A percentile compares a stretch with the other conserved stretches of the same genome.
These are phyloP conservation scores for Penicillium freii DNA, from an alignment of 2,329 filamentous ascomycete genomes.

Conservation along the genomic window DNA sequence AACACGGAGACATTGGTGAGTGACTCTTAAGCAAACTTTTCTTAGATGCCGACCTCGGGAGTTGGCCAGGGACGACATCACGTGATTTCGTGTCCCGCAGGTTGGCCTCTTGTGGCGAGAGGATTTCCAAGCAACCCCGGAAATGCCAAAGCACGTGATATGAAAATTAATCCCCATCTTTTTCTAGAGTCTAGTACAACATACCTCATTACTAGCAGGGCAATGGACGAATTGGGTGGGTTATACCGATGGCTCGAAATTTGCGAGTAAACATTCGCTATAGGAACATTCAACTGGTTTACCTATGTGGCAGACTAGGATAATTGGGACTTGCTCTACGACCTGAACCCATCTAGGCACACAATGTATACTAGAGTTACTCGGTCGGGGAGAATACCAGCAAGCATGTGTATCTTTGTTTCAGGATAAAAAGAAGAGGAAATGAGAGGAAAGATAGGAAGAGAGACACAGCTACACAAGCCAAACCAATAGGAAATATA, in stretches of 20 bases:
- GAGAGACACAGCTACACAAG: neutral
- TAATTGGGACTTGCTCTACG: neutral
- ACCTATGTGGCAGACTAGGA: neutral
- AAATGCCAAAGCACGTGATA: neutral
- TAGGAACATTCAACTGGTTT: too few species aligned
- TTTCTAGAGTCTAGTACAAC: neutral
- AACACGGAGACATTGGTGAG: slow-evolving; percentile 8
- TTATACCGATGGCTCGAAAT: neutral
- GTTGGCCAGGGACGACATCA: neutral
- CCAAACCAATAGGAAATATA: neutral
- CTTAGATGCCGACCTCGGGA: neutral
- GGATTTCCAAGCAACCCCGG: slow-evolving; percentile 5
- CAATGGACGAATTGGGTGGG: neutral
- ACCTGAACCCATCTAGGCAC: neutral
- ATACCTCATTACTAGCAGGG: neutral
- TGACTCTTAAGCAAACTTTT: slow-evolving; percentile 1
- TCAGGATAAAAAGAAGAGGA: too few species aligned
- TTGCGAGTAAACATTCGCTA: neutral
- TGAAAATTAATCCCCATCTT: neutral
- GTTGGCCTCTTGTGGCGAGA: neutral
- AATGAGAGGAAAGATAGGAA: too few species aligned
- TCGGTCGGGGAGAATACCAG: neutral
- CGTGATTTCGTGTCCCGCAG: neutral
- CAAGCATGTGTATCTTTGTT: too few species aligned
- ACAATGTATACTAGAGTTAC: neutral